phyloP scores from a whole-genome alignment of 768 basidiomycete species.

The Zangia roseola region DNA sequence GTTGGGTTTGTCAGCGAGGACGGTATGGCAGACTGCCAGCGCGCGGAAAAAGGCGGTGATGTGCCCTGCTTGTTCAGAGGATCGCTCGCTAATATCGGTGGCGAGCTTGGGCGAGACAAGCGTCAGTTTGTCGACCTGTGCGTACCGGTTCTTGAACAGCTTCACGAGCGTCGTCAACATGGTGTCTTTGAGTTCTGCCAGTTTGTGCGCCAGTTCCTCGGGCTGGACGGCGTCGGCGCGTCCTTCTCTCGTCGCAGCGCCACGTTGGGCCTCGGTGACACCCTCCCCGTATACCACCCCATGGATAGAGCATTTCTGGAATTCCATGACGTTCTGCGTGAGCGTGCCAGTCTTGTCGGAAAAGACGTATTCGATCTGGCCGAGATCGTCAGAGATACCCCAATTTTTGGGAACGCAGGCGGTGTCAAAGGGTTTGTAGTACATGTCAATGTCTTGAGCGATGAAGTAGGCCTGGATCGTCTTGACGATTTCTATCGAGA shows the following conservation, averaged over 20 bases:
- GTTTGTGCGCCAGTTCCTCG: conserved; percentile 65
- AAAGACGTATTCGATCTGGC: conserved; percentile 95
- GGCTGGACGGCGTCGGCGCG: conserved; percentile 62
- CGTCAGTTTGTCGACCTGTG: conserved; percentile 78
- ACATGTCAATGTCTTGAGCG: conserved; percentile 95
- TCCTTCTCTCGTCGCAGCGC: conserved; percentile 84
- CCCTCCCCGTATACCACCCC: conserved; percentile 91
- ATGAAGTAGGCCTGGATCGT: conserved; percentile 98
- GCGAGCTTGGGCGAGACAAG: conserved; percentile 86
- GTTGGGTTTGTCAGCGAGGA: conserved; percentile 77
- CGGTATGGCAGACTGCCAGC: conserved; percentile 90
- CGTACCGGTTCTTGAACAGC: conserved; percentile 85
- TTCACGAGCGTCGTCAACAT: conserved; percentile 79
- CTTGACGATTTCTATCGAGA: conserved; percentile 97
- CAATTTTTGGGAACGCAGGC: conserved; percentile 95
- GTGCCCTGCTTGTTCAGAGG: conserved; percentile 57
- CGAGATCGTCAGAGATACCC: conserved; percentile 98
- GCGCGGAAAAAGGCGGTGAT: conserved; percentile 91
- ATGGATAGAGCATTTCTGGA: conserved; percentile 89
- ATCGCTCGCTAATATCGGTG: conserved; percentile 65
- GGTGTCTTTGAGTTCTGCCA: conserved; percentile 62
- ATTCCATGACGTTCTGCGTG: conserved; percentile 98
- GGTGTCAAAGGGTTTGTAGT: conserved; percentile 83
- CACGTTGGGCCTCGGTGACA: conserved; percentile 91
- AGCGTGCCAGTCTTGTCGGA: conserved; percentile 97